Evolutionary conservation across 2,329 filamentous ascomycete species (phyloP), one percentile per base, ranked within the genome.

Genomic region (Pestalotiopsis sp.): DNA sequence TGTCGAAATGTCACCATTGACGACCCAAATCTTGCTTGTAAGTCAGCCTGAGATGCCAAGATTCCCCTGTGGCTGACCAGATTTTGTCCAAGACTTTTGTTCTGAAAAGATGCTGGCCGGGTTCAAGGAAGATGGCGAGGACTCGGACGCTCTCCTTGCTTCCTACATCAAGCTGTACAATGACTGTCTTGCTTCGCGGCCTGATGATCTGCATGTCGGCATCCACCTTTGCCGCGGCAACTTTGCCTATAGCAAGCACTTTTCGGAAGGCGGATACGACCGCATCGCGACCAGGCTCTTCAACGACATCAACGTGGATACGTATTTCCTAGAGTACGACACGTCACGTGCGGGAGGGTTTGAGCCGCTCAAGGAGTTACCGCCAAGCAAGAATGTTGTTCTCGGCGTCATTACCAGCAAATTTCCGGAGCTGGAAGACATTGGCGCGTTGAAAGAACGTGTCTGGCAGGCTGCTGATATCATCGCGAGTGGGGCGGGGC

Each of bases 161-260:
- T 88, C 90, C 39, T 95, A 95, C 81, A 91, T 95, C 77, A 85
- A 87, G 73, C 88, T 93, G 74, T 94, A 94, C 85, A 94, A 94
- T 78, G 90, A 92, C 79, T 89, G 87, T 77, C 85, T 93, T 76
- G 82, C 83, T 72, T 87, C 87, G 73, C 83, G 89, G 0, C 91
- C 92, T 0, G 77, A 83, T 2, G 92, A 94, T 76, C 87, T 94
- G 85, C 92, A 94, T 78, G 84, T 93, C 3, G 92, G 92, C 49
- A 90, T 95, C 20, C 93, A 95, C 77, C 84, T 94, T 66, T 94
- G 92, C 85, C 87, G 86, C 3, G 87, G 86, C 58, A 92, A 92
- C 82, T 92, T 91, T 77, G 88, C 90, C 68, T 86, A 88, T 70
- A 88, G 87, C 66, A 86, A 88, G 67, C 88, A 91, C 81, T 92